Percentiles rank a stretch among this genome's conserved stretches.
These are phyloP conservation scores for Leersia perrieri DNA, from an alignment of 176 grass and related monocot species.

Conservation along the genomic window DNA sequence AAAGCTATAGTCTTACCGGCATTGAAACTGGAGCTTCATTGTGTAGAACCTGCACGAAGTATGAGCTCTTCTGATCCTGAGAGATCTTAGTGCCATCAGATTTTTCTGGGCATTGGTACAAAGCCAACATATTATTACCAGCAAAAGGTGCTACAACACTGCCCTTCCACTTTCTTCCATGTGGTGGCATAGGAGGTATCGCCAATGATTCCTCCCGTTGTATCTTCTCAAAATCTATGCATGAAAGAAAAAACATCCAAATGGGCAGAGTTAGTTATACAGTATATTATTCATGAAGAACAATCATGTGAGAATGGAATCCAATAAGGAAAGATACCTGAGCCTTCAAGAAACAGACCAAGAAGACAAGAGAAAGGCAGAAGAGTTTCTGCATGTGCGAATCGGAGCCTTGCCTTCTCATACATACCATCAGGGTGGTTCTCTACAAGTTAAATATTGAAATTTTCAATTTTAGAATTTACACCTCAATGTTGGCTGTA, in stretches of 20 bases:
- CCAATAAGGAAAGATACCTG: slow-evolving; percentile 41
- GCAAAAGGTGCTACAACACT: slow-evolving; percentile 82
- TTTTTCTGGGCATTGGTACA: slow-evolving; percentile 63
- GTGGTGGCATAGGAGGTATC: slow-evolving; percentile 71
- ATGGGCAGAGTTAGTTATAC: neutral
- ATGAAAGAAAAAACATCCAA: slow-evolving; percentile 6
- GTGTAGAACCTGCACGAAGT: slow-evolving; percentile 82
- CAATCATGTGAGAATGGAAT: neutral
- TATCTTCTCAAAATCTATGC: slow-evolving; percentile 80
- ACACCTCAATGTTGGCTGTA: neutral
- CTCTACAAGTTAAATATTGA: slow-evolving; percentile 27
- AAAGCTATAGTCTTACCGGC: slow-evolving; percentile 40
- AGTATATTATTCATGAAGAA: neutral
- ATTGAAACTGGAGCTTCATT: slow-evolving; percentile 82
- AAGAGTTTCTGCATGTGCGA: slow-evolving; percentile 4
- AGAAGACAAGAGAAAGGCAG: slow-evolving; percentile 91
- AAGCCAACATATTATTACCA: slow-evolving; percentile 88
- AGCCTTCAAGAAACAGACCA: slow-evolving; percentile 80
- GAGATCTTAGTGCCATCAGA: slow-evolving; percentile 10
- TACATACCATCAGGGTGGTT: slow-evolving; percentile 40
- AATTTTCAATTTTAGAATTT: neutral
- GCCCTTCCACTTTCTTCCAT: slow-evolving; percentile 79
- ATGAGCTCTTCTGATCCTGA: slow-evolving; percentile 37
- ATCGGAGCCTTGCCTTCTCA: slow-evolving; percentile 71
- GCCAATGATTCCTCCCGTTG: slow-evolving; percentile 56